phyloP scores from a whole-genome alignment of 2,329 filamentous ascomycete genomes.

The Trichothecium roseum region DNA sequence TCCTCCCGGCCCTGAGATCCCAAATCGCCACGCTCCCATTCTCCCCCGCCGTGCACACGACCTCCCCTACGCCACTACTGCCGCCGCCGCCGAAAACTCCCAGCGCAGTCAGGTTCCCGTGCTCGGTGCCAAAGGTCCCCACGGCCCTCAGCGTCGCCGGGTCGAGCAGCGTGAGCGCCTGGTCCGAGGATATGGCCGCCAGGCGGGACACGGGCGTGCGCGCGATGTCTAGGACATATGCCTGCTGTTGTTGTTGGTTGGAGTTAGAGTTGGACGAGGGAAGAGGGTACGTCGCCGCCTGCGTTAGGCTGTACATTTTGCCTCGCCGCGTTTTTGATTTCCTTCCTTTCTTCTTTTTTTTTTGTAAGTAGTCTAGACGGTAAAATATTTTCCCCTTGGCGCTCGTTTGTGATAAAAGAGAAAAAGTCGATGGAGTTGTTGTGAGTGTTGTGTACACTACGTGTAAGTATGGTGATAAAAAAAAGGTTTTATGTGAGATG shows the following conservation, averaged over 20 bases:
- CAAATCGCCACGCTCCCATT: slow-evolving; percentile 58
- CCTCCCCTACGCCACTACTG: slow-evolving; percentile 32
- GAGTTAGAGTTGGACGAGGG: slow-evolving; percentile 4
- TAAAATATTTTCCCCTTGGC: too few species aligned
- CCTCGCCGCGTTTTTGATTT: too few species aligned
- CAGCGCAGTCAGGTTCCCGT: slow-evolving; percentile 55
- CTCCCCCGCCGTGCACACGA: slow-evolving; percentile 60
- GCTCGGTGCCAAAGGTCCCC: slow-evolving; percentile 36
- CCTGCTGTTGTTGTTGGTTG: neutral
- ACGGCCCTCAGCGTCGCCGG: slow-evolving; percentile 44
- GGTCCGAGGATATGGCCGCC: slow-evolving; percentile 59
- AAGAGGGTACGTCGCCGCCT: slow-evolving; percentile 6
- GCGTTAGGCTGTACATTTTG: too few species aligned
- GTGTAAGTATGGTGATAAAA: too few species aligned
- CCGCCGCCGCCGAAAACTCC: slow-evolving; percentile 37
- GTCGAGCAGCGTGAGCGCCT: slow-evolving; percentile 57
- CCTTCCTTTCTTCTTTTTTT: too few species aligned
- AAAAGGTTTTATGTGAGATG: too few species aligned
- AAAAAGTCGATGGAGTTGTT: too few species aligned
- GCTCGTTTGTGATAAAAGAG: too few species aligned
- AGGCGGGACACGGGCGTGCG: slow-evolving; percentile 36
- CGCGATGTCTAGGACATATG: slow-evolving; percentile 41
- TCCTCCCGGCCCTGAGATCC: slow-evolving; percentile 45
- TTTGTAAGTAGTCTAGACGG: too few species aligned
- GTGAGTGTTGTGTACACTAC: too few species aligned